Percentiles rank a stretch among this genome's conserved stretches.
These are phyloP conservation scores for Ceratobasidium sp. DNA, from an alignment of 1,284 basidiomycete species.

Conservation along the genomic window DNA sequence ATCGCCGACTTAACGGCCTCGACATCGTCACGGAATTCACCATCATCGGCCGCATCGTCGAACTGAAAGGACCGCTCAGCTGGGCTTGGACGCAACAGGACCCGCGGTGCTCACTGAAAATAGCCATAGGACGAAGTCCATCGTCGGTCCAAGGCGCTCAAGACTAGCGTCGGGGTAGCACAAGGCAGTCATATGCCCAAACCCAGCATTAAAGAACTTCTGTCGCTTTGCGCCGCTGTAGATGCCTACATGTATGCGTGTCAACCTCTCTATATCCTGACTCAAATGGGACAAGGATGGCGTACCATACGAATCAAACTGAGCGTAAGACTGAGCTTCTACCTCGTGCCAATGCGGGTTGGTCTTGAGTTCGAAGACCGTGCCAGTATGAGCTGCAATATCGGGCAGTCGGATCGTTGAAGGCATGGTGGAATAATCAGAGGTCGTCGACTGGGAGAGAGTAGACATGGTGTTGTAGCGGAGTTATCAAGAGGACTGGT, in stretches of 20 bases:
- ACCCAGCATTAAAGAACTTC: slow-evolving; percentile 49
- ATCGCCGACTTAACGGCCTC: slow-evolving; percentile 59
- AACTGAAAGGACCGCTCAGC: slow-evolving; percentile 53
- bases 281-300: background rate
- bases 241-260: background rate
- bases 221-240: slow-evolving; percentile 36
- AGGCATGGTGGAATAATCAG: background rate
- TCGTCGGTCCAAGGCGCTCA: slow-evolving; percentile 60
- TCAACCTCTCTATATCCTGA: no score
- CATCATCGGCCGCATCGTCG: slow-evolving; percentile 63
- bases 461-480: background rate
- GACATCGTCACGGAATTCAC: slow-evolving; percentile 60
- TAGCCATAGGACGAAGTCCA: slow-evolving; percentile 64
- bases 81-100: background rate
- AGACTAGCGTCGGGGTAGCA: slow-evolving; percentile 62
- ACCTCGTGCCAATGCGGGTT: background rate
- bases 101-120: slow-evolving; percentile 58
- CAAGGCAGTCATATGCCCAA: slow-evolving; percentile 62
- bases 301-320: slow-evolving; percentile 16
- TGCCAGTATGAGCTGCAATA: background rate
- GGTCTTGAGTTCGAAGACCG: background rate
- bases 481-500: background rate
- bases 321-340: background rate
- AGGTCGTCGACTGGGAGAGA: background rate
- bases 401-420: background rate